A percentile compares a stretch with the other conserved stretches of the same genome.
Conservation (phyloP, 1,284 basidiomycete species). For the Athelia psychrophila region DNA sequence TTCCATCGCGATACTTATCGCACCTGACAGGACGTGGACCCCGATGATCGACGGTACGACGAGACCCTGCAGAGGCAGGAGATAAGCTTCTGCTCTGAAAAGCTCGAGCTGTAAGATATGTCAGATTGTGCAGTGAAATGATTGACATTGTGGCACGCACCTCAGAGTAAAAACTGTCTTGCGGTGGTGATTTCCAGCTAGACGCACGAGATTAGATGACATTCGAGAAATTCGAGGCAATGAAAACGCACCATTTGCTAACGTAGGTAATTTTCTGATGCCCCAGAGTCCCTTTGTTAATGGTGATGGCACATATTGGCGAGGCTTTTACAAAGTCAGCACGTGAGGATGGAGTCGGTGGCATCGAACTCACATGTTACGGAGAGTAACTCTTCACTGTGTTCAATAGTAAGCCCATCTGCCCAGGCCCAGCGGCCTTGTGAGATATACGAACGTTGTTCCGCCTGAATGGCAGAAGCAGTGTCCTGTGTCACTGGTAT, state of each 20-base stretch:
- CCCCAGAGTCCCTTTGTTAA: conserved; percentile 34
- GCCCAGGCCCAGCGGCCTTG: conserved; percentile 38
- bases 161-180: conserved; percentile 44
- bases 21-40: conserved; percentile 36
- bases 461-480: background rate
- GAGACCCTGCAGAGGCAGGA: conserved; percentile 49
- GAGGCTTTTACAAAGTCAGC: conserved; percentile 23
- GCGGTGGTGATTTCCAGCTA: conserved; percentile 35
- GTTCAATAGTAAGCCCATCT: conserved; percentile 26
- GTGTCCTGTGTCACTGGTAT: background rate
- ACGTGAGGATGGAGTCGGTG: background rate
- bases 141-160: conserved; percentile 14
- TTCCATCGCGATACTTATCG: conserved; percentile 48
- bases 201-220: background rate
- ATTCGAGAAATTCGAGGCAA: background rate
- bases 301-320: conserved; percentile 34
- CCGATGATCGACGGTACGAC: conserved; percentile 53
- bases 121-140: conserved; percentile 3
- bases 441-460: conserved; percentile 23
- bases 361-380: conserved; percentile 20
- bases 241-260: conserved; percentile 39
- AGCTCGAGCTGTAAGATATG: conserved; percentile 31
- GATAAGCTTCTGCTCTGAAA: conserved; percentile 40
- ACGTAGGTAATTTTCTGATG: conserved; percentile 40
- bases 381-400: conserved; percentile 24